A percentile compares a stretch with the other conserved stretches of the same genome.
These are phyloP conservation scores for Pyricularia grisea DNA, from an alignment of 2,329 filamentous ascomycete genomes.

Conservation along the genomic window DNA sequence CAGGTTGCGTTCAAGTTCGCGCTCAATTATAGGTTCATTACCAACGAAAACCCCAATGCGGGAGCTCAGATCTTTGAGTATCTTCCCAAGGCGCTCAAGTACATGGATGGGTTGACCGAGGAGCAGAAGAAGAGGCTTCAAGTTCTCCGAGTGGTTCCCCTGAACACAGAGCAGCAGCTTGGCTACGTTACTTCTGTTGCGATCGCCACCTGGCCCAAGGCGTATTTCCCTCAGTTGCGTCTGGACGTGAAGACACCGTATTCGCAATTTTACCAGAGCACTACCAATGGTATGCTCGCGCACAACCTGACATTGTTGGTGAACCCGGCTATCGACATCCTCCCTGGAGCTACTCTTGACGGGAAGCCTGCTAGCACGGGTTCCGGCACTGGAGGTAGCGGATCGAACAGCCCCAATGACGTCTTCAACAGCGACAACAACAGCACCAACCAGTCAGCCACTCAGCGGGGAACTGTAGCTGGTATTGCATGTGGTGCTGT, in stretches of 20 bases:
- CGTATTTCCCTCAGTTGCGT: slow-evolving; percentile 57
- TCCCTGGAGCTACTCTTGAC: slow-evolving; percentile 31
- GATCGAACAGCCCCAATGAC: slow-evolving; percentile 23
- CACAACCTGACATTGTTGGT: slow-evolving; percentile 69
- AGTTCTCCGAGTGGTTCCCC: slow-evolving; percentile 65
- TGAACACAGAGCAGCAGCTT: slow-evolving; percentile 58
- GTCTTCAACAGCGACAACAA: slow-evolving; percentile 24
- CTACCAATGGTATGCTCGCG: slow-evolving; percentile 43
- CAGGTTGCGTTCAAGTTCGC: slow-evolving; percentile 77
- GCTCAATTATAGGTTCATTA: slow-evolving; percentile 79
- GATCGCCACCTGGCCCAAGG: slow-evolving; percentile 57
- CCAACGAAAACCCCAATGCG: slow-evolving; percentile 53
- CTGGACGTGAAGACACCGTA: slow-evolving; percentile 62
- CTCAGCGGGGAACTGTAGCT: slow-evolving; percentile 52
- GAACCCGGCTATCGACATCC: slow-evolving; percentile 71
- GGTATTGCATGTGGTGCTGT: slow-evolving; percentile 71
- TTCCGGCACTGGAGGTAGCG: slow-evolving; percentile 23
- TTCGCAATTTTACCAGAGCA: slow-evolving; percentile 67
- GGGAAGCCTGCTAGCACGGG: slow-evolving; percentile 21
- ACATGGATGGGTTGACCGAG: slow-evolving; percentile 45
- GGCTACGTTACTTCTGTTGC: slow-evolving; percentile 78
- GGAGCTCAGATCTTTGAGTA: slow-evolving; percentile 78
- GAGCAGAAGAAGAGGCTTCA: slow-evolving; percentile 38
- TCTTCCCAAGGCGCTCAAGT: slow-evolving; percentile 61
- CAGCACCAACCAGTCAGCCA: slow-evolving; percentile 43